Evolutionary conservation across 371 early-diverging fungal genomes (phyloP).

Genomic region (Thermomucor indicae-seudaticae): DNA sequence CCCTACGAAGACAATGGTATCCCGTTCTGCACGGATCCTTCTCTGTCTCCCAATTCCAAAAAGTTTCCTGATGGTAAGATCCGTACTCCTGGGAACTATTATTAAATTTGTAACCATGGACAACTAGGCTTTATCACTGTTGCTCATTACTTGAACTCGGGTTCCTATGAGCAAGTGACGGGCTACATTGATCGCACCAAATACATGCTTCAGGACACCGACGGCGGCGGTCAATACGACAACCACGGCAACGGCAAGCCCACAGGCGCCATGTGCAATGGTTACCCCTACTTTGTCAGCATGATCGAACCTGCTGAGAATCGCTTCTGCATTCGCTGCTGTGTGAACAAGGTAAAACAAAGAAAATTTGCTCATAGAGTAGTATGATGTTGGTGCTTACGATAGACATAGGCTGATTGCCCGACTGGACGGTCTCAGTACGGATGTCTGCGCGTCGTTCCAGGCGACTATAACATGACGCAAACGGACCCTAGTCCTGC

Average conservation of each 20-base stretch:
- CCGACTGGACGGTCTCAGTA: constrained; percentile 29
- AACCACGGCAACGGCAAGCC: constrained; percentile 21
- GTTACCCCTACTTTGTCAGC: constrained; percentile 38
- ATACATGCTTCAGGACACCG: constrained; percentile 36
- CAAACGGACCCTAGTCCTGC: too few relatives aligned
- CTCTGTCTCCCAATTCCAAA: constrained; percentile 38
- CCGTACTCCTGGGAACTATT: neutral
- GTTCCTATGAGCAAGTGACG: constrained; percentile 48
- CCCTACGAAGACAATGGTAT: constrained; percentile 48
- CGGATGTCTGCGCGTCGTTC: constrained; percentile 36
- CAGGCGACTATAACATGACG: constrained; percentile 49
- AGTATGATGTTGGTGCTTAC: too few relatives aligned
- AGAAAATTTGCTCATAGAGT: too few relatives aligned
- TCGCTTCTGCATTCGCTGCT: constrained; percentile 46
- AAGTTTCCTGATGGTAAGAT: constrained; percentile 41
- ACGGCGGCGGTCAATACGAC: constrained; percentile 52
- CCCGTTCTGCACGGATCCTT: constrained; percentile 46
- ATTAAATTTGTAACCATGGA: neutral
- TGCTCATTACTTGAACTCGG: constrained; percentile 38
- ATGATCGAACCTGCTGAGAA: constrained; percentile 40
- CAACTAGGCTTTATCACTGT: constrained; percentile 41
- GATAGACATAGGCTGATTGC: constrained; percentile 33
- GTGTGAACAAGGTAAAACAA: constrained; percentile 13
- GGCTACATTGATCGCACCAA: constrained; percentile 49
- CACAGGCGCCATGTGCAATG: constrained; percentile 24